phyloP scores from a whole-genome alignment of 257 asterid genomes.

The Echites panduratus region DNA sequence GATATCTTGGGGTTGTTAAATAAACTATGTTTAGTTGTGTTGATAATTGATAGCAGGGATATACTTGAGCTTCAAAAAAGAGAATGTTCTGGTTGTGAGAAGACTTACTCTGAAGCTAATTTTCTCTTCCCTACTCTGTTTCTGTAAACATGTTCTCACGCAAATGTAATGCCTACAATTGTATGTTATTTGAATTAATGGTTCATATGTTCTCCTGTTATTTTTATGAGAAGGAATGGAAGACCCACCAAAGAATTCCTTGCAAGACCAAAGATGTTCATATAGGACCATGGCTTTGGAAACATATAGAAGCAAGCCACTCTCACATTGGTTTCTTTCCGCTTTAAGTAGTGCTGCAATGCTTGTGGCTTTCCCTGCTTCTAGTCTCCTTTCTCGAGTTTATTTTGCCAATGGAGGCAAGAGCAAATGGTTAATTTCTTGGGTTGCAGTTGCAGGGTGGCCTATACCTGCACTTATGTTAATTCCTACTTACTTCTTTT shows the following conservation, averaged over 20 bases:
- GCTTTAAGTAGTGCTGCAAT: slow-evolving; percentile 55
- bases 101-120: neutral
- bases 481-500: slow-evolving; percentile 51
- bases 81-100: too few species aligned
- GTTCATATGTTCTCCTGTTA: neutral
- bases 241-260: slow-evolving; percentile 29
- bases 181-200: neutral
- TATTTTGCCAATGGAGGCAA: slow-evolving; percentile 76
- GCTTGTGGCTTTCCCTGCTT: slow-evolving; percentile 80
- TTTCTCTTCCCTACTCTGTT: neutral
- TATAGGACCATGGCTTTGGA: slow-evolving; percentile 28
- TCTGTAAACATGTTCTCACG: neutral
- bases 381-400: slow-evolving; percentile 80
- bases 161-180: neutral
- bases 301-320: slow-evolving; percentile 50
- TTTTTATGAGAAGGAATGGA: slow-evolving; percentile 41
- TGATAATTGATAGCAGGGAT: too few species aligned
- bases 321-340: slow-evolving; percentile 72
- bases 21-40: too few species aligned
- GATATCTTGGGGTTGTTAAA: too few species aligned
- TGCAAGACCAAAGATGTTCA: slow-evolving; percentile 26
- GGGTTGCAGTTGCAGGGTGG: slow-evolving; percentile 97
- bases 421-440: slow-evolving; percentile 87
- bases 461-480: slow-evolving; percentile 60
- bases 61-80: too few species aligned